A percentile compares a stretch with the other conserved stretches of the same genome.
Conservation (phyloP, 2,329 filamentous ascomycete genomes). For the Dryadomyces sulphureus region DNA sequence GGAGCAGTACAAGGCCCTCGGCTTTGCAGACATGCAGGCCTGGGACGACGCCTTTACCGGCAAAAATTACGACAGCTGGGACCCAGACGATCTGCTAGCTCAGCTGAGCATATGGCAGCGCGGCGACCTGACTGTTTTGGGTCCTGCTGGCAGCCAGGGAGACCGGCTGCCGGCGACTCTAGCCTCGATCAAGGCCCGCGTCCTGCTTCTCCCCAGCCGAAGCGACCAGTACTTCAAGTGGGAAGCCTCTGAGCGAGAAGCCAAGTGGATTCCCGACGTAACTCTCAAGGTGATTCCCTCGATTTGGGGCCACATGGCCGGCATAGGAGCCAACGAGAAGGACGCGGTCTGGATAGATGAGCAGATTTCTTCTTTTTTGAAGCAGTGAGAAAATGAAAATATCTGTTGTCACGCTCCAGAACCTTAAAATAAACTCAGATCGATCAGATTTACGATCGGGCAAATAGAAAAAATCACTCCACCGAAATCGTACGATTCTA, state of each 20-base stretch:
- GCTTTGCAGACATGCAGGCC: constrained; percentile 53
- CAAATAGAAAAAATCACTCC: too few species aligned
- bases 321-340: constrained; percentile 1
- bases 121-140: constrained; percentile 42
- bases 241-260: constrained; percentile 64
- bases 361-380: constrained; percentile 1
- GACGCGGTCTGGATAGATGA: constrained; percentile 6
- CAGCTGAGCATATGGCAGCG: constrained; percentile 64
- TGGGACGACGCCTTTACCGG: constrained; percentile 70
- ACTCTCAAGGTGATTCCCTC: constrained; percentile 6
- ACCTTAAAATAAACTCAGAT: too few species aligned
- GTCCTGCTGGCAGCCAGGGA: constrained; percentile 39
- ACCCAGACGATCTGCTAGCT: constrained; percentile 13
- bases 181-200: constrained; percentile 55
- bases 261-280: constrained; percentile 21
- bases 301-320: constrained; percentile 11
- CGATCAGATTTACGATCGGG: too few species aligned
- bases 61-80: constrained; percentile 37
- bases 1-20: constrained; percentile 50
- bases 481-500: too few species aligned
- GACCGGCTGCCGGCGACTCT: constrained; percentile 52
- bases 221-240: constrained; percentile 74
- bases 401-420: too few species aligned
- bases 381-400: too few species aligned
- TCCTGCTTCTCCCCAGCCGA: constrained; percentile 53